phyloP scores from a whole-genome alignment of 2,329 filamentous ascomycete species.

The Cladosporium sp. region DNA sequence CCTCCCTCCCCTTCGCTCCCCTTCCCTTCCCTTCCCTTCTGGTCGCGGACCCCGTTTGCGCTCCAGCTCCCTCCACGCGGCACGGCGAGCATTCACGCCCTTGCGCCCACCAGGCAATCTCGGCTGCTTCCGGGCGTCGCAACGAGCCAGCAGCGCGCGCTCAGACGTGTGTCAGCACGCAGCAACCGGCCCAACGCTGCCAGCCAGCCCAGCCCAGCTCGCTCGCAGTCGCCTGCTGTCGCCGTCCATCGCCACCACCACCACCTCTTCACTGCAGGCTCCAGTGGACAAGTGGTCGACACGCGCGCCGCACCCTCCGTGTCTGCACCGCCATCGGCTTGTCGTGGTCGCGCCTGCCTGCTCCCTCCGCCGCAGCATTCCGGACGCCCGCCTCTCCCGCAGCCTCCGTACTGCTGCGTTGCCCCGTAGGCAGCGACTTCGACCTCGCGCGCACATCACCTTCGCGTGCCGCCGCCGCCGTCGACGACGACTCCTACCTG shows the following conservation, averaged over 20 bases:
- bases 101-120: slow-evolving; percentile 5
- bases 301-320: background rate
- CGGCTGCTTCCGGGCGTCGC: slow-evolving; percentile 6
- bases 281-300: slow-evolving; percentile 6
- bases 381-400: background rate
- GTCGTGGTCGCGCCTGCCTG: slow-evolving; percentile 6
- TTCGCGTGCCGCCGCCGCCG: background rate
- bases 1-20: background rate
- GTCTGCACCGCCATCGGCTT: background rate
- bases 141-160: background rate
- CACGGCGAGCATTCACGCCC: slow-evolving; percentile 1
- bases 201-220: background rate
- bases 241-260: background rate
- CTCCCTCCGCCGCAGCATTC: background rate
- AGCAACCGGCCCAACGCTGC: background rate
- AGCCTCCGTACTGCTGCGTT: background rate
- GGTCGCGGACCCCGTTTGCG: too few species aligned
- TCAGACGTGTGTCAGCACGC: too few species aligned
- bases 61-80: background rate
- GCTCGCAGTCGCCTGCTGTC: background rate
- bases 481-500: background rate
- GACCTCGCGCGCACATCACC: background rate
- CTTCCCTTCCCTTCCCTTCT: background rate
- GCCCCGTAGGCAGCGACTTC: background rate
- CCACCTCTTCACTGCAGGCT: slow-evolving; percentile 7